Base-by-base conservation (phyloP, 495 filamentous ascomycete genomes). In the Parathielavia appendiculata region DNA sequence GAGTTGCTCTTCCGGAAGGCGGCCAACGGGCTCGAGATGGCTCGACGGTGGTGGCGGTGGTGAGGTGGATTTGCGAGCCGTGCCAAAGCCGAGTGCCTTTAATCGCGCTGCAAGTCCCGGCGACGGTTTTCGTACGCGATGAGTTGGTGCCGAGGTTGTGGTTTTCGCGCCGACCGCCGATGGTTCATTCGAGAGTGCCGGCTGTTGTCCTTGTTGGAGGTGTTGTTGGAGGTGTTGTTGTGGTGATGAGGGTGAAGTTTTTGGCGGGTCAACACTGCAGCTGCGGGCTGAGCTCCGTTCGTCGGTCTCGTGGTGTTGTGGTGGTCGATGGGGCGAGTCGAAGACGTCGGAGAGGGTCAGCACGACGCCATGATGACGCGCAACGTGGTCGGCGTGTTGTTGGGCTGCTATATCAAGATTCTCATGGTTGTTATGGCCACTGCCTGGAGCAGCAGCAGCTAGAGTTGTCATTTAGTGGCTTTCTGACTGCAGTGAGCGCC, bases 61-160 rank as follows among this genome's bases (percentile, higher is more conserved):
- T 9, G 52, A 63, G 19, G 69, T 56, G 36, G 77, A 74, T 71
- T 75, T 74, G 49, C 71, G 69, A 7, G 66, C 38, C 16, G 77
- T 66, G 57, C 79, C 75, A 70, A 86, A 75, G 66, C 88, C 85
- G 44, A 92, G 73, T 40, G 86, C 78, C 66, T 87, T 89, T 56
- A 92, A 82, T 70, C 88, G 85, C 50, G 87, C 88, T 60, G 88
- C 86, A 20, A 92, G 77, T 22, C 86, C 87, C 43, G 88, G 87
- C 30, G 87, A 89, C 3, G 82, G 81, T 66, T 83, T 83, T 58
- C 83, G 77, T 41, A 74, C 68, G 55, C 60, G 60, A 43, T 60
- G 62, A 57, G 66, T 67, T 43, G 62, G 49, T 44, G 65, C 20
- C 23, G 71, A 56, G 38, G 62, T 36, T 34, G 65, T 49, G 19